A percentile compares a stretch with the other conserved stretches of the same genome.
Evolutionary conservation across 2,329 filamentous ascomycete genomes (phyloP).

Genomic region (Gliomastix tumulicola): DNA sequence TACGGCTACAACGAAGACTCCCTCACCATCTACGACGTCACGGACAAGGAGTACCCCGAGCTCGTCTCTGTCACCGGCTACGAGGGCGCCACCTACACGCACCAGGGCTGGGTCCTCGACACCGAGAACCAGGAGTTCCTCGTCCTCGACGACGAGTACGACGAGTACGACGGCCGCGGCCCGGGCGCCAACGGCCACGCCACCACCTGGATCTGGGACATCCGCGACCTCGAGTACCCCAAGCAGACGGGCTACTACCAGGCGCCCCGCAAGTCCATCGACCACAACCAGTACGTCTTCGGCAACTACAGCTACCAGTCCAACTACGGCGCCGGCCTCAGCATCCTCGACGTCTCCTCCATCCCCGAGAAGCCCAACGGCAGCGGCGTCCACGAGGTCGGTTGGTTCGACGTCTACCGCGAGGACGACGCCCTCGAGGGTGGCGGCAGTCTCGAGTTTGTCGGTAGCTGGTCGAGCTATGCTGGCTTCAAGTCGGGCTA

Average conservation of each 20-base stretch:
- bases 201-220: slow-evolving; percentile 37
- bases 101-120: slow-evolving; percentile 50
- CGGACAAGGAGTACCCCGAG: slow-evolving; percentile 36
- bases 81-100: slow-evolving; percentile 48
- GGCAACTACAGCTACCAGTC: slow-evolving; percentile 38
- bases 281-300: slow-evolving; percentile 39
- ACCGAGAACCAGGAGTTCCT: slow-evolving; percentile 34
- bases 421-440: slow-evolving; percentile 35
- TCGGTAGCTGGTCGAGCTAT: slow-evolving; percentile 40
- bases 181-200: slow-evolving; percentile 15
- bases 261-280: slow-evolving; percentile 24
- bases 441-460: slow-evolving; percentile 29
- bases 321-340: slow-evolving; percentile 41
- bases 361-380: slow-evolving; percentile 34
- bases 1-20: slow-evolving; percentile 41
- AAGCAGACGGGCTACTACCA: slow-evolving; percentile 28
- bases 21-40: slow-evolving; percentile 44
- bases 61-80: slow-evolving; percentile 47
- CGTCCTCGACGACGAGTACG: slow-evolving; percentile 45
- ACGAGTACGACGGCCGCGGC: slow-evolving; percentile 33
- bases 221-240: slow-evolving; percentile 26
- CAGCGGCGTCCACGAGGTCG: slow-evolving; percentile 33
- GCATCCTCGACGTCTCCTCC: slow-evolving; percentile 26
- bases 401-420: slow-evolving; percentile 43
- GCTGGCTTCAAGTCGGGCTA: slow-evolving; percentile 40